Evolutionary conservation across 2,329 filamentous ascomycete species (phyloP).

Genomic region (Rhynchosporium secalis): DNA sequence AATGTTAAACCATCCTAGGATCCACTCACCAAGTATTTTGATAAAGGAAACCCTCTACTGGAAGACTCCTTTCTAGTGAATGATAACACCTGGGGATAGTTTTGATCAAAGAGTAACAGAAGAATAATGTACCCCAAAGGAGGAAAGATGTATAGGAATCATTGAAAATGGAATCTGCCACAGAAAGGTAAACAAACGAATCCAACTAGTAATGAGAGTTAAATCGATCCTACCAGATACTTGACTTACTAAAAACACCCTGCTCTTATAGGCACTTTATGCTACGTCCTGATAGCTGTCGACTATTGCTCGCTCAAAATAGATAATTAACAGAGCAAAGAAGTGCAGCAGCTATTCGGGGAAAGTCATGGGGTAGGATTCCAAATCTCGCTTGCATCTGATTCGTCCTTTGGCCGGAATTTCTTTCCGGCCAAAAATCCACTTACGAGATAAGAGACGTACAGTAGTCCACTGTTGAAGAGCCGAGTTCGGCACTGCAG

Average conservation of each 20-base stretch:
- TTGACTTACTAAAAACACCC: too few species aligned
- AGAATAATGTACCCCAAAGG: too few species aligned
- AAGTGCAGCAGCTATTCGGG: conserved; percentile 18
- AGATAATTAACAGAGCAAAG: neutral
- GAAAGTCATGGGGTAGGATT: neutral
- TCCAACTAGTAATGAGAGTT: neutral
- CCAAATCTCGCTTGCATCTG: conserved; percentile 4
- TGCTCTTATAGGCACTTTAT: too few species aligned
- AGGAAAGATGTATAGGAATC: too few species aligned
- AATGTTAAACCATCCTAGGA: conserved; percentile 8
- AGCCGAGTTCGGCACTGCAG: neutral
- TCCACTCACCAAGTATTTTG: conserved; percentile 26
- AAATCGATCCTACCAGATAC: too few species aligned
- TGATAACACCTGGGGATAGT: too few species aligned
- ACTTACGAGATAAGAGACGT: conserved; percentile 19
- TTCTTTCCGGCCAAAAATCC: conserved; percentile 15
- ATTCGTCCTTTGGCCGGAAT: conserved; percentile 24
- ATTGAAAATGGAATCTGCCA: too few species aligned
- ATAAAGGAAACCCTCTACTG: conserved; percentile 17
- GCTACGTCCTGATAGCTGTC: too few species aligned
- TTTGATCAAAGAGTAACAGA: too few species aligned
- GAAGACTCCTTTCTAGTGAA: neutral
- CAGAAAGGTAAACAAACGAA: neutral
- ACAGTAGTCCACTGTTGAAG: neutral
- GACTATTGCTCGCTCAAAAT: too few species aligned